Base-by-base conservation (phyloP, 192 early-diverging fungal genomes). In the Entrophospora sp. region DNA sequence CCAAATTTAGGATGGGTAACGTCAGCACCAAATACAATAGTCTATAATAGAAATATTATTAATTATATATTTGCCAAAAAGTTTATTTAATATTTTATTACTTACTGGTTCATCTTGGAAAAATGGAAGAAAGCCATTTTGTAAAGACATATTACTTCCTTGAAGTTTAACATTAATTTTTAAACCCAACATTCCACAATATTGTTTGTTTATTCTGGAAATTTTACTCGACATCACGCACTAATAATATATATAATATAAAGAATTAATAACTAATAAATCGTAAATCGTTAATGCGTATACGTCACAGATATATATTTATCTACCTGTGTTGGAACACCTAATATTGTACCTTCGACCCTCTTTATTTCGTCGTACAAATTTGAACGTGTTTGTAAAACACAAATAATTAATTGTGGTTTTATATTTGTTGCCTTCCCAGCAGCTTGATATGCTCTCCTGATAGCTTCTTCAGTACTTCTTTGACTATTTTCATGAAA, bases 341-440 rank as follows among this genome's bases (percentile, higher is more conserved):
- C 92, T 53, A 95, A 76, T 27, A 92, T 84, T 0, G 91, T 94
- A 71, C 95, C 93, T 9, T 85, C 85, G 28, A 91, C 79, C 13
- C 93, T 80, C 81, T 97, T 97, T 72, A 94, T 87, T 45, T 77
- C 87, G 32, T 88, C 88, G 72, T 97, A 97, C 1, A 93, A 70
- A 42, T 84, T 79, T 37, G 85, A 87, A 48, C 86, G 91, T 70
- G 84, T 87, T 49, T 87, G 87, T 31, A 97, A 72, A 36, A 97
- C 75, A 62, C 91, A 89, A 13, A 95, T 66, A 43, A 97, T 69
- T 24, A 97, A 64, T 71, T 97, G 89, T 2, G 93, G 91, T 5
- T 82, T 60, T 24, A 68, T 72, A 44, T 84, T 73, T 63, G 79
- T 86, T 3, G 81, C 78, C 61, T 86, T 81, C 5, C 84, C 83